Percentiles rank a stretch among this genome's conserved stretches.
Conservation (phyloP, 768 basidiomycete genomes). For the Lactarius trivialis region DNA sequence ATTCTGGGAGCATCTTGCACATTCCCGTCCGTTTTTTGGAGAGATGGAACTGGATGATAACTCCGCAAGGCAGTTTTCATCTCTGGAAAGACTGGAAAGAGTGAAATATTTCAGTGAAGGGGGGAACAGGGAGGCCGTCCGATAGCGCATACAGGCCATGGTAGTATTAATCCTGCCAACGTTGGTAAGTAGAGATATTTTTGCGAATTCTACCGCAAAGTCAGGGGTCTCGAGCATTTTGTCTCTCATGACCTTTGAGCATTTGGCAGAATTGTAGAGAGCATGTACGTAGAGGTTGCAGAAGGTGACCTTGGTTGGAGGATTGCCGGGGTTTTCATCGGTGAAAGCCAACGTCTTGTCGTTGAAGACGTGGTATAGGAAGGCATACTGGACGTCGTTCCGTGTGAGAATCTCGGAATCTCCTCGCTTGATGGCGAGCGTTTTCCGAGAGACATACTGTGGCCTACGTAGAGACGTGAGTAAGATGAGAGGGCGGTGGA, state of each 20-base stretch:
- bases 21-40: conserved; percentile 84
- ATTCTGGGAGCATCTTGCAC: conserved; percentile 88
- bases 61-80: conserved; percentile 88
- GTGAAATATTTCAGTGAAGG: conserved; percentile 15
- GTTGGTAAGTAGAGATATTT: conserved; percentile 80
- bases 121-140: neutral
- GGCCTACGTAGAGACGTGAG: conserved; percentile 46
- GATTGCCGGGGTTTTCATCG: conserved; percentile 43
- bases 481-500: conserved; percentile 36
- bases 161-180: conserved; percentile 91
- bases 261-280: conserved; percentile 72
- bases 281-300: conserved; percentile 79
- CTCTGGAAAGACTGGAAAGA: conserved; percentile 71
- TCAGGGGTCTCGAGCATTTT: conserved; percentile 80
- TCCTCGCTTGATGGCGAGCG: conserved; percentile 72
- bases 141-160: conserved; percentile 61
- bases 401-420: conserved; percentile 80
- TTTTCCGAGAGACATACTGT: conserved; percentile 42
- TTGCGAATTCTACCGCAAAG: conserved; percentile 73
- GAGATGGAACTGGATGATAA: conserved; percentile 85
- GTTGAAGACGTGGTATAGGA: conserved; percentile 73
- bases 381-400: conserved; percentile 81
- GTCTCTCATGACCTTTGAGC: conserved; percentile 81
- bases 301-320: conserved; percentile 57
- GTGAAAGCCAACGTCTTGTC: conserved; percentile 67